phyloP scores from a whole-genome alignment of 2,329 filamentous ascomycete genomes.

The Capronia americana region DNA sequence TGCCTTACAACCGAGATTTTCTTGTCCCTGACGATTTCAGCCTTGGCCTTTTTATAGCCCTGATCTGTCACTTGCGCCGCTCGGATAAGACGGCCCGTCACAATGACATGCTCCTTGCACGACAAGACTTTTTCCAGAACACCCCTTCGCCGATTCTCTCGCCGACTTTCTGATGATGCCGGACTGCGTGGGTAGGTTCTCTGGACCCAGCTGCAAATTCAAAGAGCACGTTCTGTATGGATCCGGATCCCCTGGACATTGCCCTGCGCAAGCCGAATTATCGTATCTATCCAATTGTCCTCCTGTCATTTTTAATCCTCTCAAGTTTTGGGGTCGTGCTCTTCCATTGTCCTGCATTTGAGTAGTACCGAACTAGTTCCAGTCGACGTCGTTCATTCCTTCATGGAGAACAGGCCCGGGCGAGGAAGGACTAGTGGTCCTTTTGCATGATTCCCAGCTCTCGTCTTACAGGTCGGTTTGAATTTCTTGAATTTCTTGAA shows the following conservation, averaged over 20 bases:
- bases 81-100: slow-evolving; percentile 3
- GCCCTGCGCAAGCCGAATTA: background rate
- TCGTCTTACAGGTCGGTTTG: background rate
- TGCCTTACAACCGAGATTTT: background rate
- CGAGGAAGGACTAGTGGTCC: background rate
- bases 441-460: background rate
- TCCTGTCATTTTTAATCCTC: background rate
- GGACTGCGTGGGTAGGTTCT: background rate
- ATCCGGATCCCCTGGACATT: background rate
- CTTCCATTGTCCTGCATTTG: background rate
- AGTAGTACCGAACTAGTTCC: background rate
- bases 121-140: background rate
- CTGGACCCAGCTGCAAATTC: background rate
- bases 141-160: background rate
- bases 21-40: slow-evolving; percentile 12
- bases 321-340: background rate
- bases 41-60: slow-evolving; percentile 15
- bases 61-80: background rate
- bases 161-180: background rate
- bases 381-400: background rate
- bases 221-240: background rate
- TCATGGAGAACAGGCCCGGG: background rate
- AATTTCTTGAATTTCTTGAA: background rate
- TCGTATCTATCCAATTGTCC: background rate
- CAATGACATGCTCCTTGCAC: background rate